Conservation (phyloP, 2,329 filamentous ascomycete genomes). For the Hypocreales sp. region DNA sequence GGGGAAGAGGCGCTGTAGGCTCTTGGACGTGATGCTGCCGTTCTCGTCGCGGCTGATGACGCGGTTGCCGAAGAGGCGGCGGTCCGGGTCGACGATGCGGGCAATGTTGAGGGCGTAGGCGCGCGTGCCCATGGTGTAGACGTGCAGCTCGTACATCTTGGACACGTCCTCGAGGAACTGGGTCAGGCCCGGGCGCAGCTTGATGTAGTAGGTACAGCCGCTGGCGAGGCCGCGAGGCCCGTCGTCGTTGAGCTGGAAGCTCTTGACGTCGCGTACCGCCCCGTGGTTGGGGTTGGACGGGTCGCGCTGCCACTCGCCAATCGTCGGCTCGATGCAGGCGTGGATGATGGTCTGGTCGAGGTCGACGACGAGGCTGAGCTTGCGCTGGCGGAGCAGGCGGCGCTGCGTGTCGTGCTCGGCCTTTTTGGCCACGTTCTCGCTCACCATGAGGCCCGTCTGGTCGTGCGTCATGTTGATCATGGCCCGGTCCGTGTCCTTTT, state of each 20-base stretch:
- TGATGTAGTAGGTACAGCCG: conserved; percentile 96
- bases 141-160: conserved; percentile 81
- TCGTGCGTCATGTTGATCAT: conserved; percentile 93
- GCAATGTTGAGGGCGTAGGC: conserved; percentile 91
- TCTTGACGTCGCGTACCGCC: conserved; percentile 73
- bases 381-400: conserved; percentile 63
- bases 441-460: conserved; percentile 75
- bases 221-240: conserved; percentile 51
- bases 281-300: conserved; percentile 79
- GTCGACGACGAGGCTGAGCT: conserved; percentile 89
- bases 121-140: conserved; percentile 97
- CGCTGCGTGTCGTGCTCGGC: conserved; percentile 79
- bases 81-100: conserved; percentile 79
- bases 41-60: conserved; percentile 97
- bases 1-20: conserved; percentile 78
- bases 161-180: conserved; percentile 68
- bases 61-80: conserved; percentile 80
- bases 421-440: conserved; percentile 60
- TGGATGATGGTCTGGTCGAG: conserved; percentile 98
- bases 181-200: conserved; percentile 75
- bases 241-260: conserved; percentile 82
- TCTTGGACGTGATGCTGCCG: conserved; percentile 83
- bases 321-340: conserved; percentile 89
- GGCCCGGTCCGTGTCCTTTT: conserved; percentile 67
- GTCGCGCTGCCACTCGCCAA: conserved; percentile 90